phyloP scores from a whole-genome alignment of 2,329 filamentous ascomycete genomes.

The Fusarium denticulatum region DNA sequence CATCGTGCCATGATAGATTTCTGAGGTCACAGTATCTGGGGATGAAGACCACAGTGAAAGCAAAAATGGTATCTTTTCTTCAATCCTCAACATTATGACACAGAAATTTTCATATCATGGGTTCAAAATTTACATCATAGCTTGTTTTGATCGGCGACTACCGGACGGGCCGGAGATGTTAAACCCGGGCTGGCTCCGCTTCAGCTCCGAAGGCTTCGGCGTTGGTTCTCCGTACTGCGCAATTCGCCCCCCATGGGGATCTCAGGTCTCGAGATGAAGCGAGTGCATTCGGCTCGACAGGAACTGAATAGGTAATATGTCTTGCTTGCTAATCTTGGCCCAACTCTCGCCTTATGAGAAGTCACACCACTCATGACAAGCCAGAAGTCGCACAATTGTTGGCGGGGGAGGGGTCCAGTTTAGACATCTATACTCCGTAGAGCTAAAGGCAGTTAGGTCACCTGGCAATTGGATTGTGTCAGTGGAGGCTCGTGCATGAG shows the following conservation, averaged over 20 bases:
- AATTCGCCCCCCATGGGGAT: not conserved
- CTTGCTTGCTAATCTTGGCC: not conserved
- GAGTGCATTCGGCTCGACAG: not conserved
- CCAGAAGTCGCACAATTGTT: constrained; percentile 29
- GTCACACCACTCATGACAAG: constrained; percentile 39
- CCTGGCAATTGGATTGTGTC: constrained; percentile 29
- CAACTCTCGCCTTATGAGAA: not conserved
- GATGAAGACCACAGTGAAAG: not conserved
- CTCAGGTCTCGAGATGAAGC: constrained; percentile 1
- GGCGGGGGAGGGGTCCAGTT: constrained; percentile 5
- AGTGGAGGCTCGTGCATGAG: constrained; percentile 20
- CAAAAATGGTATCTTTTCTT: not conserved
- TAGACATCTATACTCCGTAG: not conserved
- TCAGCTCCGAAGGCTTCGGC: constrained; percentile 35
- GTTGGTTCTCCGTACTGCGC: constrained; percentile 24
- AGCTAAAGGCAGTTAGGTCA: constrained; percentile 10
- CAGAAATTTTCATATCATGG: not conserved
- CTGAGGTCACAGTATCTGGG: constrained; percentile 8
- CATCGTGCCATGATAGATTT: constrained; percentile 29
- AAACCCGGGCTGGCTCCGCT: constrained; percentile 25
- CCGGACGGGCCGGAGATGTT: constrained; percentile 27
- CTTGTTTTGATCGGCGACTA: constrained; percentile 4
- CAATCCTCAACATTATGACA: too few species aligned
- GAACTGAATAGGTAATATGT: not conserved
- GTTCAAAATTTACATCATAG: not conserved